Base-by-base conservation (phyloP, 2,329 filamentous ascomycete genomes). In the Aspergillaceae sp. region DNA sequence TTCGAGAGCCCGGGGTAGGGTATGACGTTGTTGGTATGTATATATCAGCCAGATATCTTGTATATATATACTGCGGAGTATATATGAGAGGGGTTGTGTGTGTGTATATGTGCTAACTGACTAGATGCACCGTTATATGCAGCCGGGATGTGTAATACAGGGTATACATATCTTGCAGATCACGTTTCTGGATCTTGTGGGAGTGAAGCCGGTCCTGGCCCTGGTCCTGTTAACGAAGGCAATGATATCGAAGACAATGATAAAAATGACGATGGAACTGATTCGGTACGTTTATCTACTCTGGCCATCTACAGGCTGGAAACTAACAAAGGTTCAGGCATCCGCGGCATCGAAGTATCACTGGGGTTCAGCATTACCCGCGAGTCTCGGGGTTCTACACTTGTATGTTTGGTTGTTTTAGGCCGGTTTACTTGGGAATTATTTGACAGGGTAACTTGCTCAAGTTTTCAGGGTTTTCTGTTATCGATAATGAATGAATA, bases 1-100 rank as follows among this genome's bases (percentile, higher is more conserved):
- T 51, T 28, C 35, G 41, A 3, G 42, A 28, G 10, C 49, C 49
- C 4, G 11, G 36, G 19, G 36, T 26, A 19, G 26, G 26, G 36
- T 26, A 26, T 27, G 27, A 19, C 11, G 36, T 38, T 38, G 36
- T 26, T 28, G 36, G 36, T 38, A 38, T 19, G 36, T 38, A 19
- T 19, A 19, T 19, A 19, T 19, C 19, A 19, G 2, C 19, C 19
- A 19, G 19, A 19, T 19, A 19, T 19, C 19, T 19, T 19, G 19
- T 19, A 19, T 19, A 19, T 19, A 19, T 19, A 19, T 4, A 9
- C 36, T 26, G 5, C 6, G 11, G 4, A 7, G 11, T 26, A 8
- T 26, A 38, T 38, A 28, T 9, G 30, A 19, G 19, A 19, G 34
- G 34, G 4, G 34, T n/a, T 38, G 9, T 19, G 26, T 38, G 8